Evolutionary conservation across 2,329 filamentous ascomycete species (phyloP), one percentile per base, ranked within the genome.

Genomic region (Neonectria neomacrospora): DNA sequence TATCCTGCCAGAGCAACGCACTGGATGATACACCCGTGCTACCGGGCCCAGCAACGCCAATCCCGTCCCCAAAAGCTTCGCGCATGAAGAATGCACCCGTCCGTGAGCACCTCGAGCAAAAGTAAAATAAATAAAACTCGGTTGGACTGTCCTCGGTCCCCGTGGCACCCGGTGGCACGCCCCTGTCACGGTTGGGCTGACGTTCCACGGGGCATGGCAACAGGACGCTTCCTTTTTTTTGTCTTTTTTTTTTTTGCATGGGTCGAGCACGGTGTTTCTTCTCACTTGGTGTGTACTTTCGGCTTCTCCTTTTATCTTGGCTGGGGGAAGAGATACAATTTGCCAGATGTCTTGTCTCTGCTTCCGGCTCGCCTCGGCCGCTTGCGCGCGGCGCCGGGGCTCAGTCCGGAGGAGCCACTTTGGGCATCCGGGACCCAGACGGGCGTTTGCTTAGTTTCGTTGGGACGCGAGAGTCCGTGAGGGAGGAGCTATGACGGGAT

Each of bases 131-230:
- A n/a, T 41, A 41, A 20, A n/a, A 9, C 28, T 58, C 47, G 18
- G 47, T 42, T 51, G 41, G 41, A 6, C 41, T 52, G 41, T 44
- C 28, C 61, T 23, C 52, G 39, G 45, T 37, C 39, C 58, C 58
- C 54, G 51, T 47, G 54, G 44, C 60, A 34, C 58, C 28, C 54
- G 39, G 32, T 58, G 58, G 53, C 57, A 47, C 30, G 23, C 6
- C 63, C 50, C 44, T 63, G 54, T 54, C 34, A 22, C 26, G 28
- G 50, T 61, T 57, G 54, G 54, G 54, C 58, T 59, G 62, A 60
- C 51, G 64, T 66, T 60, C 65, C 56, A 57, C n/a, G 53, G 58
- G 59, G 51, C 56, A 67, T 63, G 55, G 64, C 63, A 67, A 54
- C 34, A 69, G 61, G 51, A 41, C 53, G 23, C 23, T 26, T 26